These are phyloP conservation scores for Schwanniomyces yamadae DNA, from an alignment of 805 yeast species.

Conservation along the genomic window DNA sequence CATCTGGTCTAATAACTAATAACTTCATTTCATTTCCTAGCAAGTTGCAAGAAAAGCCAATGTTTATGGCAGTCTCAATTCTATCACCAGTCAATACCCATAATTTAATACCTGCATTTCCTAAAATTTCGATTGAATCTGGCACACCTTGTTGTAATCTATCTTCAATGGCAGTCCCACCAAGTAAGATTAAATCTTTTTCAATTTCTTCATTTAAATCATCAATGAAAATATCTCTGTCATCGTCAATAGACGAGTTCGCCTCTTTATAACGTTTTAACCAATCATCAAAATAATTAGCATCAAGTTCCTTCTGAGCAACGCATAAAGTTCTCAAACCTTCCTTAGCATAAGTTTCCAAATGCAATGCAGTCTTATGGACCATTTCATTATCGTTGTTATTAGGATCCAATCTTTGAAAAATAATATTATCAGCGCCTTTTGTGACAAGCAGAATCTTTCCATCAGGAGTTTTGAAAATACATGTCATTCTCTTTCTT, in stretches of 20 bases:
- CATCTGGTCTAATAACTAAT: slow-evolving; percentile 58
- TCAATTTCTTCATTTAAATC: slow-evolving; percentile 60
- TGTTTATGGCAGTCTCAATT: slow-evolving; percentile 80
- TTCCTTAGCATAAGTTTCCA: slow-evolving; percentile 71
- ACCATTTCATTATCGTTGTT: slow-evolving; percentile 44
- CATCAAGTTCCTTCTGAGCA: slow-evolving; percentile 53
- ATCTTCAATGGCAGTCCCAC: slow-evolving; percentile 84
- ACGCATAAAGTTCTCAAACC: slow-evolving; percentile 77
- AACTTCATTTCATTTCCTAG: slow-evolving; percentile 67
- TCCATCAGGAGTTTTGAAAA: slow-evolving; percentile 46
- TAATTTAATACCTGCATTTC: slow-evolving; percentile 72
- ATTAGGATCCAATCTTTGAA: slow-evolving; percentile 34
- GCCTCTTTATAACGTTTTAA: slow-evolving; percentile 56
- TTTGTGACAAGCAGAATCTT: slow-evolving; percentile 53
- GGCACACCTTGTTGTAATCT: slow-evolving; percentile 78
- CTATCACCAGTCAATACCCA: slow-evolving; percentile 87
- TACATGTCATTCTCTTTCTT: slow-evolving; percentile 77
- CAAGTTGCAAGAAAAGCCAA: slow-evolving; percentile 76
- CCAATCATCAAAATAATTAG: slow-evolving; percentile 53
- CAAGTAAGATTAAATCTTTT: slow-evolving; percentile 53
- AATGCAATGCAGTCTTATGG: slow-evolving; percentile 57
- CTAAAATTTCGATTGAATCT: slow-evolving; percentile 62
- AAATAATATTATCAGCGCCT: slow-evolving; percentile 78
- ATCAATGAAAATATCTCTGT: slow-evolving; percentile 59
- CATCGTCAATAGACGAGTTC: slow-evolving; percentile 48